Evolutionary conservation across 1,284 basidiomycete genomes (phyloP), one percentile per base, ranked within the genome.

Genomic region (Ustilago crameri): DNA sequence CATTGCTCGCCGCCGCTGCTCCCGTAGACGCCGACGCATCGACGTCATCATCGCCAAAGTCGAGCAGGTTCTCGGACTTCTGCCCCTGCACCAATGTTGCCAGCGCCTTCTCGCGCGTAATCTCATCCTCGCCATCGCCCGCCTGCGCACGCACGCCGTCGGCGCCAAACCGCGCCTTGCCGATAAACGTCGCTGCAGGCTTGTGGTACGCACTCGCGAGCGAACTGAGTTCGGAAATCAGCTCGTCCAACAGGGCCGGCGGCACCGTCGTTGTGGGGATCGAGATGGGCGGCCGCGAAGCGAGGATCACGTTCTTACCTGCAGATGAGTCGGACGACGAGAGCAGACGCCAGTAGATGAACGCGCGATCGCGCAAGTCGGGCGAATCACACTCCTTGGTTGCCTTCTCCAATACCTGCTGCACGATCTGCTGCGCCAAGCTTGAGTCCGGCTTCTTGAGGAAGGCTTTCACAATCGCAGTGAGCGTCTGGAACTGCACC

Each of bases 351-450:
- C 95, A 98, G 82, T 97, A 97, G 47, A 98, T 95, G 83, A 96
- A 98, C 0, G 93, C 93, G 27, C 93, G 88, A 83, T 98, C 95
- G 45, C 95, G 88, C n/a, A 98, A 90, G 83, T 98, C 96, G 5
- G 96, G 93, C 22, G 92, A 95, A 81, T 98, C 95, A 70, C 93
- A 96, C 75, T 95, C 93, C 81, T 94, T 95, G 3, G 96, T 98
- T 0, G 96, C 95, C 0, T 92, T 93, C 72, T 93, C 91, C 32
- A 98, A 86, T 5, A 98, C 90, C 30, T 88, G 88, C 76, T 98
- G 95, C 0, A 98, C 93, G 5, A 97, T 87, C 17, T 88, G 91
- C 83, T 97, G 93, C 26, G 74, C 75, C 23, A 73, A 34, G 20
- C 93, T 91, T 14, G 89, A 89, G 61, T 96, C 94, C 1, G 95